Evolutionary conservation across 2,329 filamentous ascomycete genomes (phyloP).

Genomic region (Lecanoromycetidae sp.): DNA sequence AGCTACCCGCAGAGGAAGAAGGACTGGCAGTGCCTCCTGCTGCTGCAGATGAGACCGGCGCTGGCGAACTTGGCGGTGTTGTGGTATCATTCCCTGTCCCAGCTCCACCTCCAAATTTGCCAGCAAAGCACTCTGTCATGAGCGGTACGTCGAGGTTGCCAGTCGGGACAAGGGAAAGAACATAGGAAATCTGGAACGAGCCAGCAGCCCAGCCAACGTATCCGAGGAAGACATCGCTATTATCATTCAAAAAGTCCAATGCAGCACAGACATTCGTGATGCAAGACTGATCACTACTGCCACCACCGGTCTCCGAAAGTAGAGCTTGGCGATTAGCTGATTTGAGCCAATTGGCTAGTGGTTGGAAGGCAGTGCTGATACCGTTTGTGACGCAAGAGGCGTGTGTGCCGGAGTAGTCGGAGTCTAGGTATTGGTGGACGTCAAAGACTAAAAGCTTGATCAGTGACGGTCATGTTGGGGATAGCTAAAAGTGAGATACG

Average conservation of each 20-base stretch:
- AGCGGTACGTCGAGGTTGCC: conserved; percentile 16
- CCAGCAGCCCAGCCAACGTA: conserved; percentile 31
- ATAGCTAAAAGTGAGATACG: background rate
- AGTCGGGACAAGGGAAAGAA: conserved; percentile 18
- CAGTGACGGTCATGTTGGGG: background rate
- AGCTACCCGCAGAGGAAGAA: no score
- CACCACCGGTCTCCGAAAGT: conserved; percentile 41
- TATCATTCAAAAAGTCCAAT: conserved; percentile 26
- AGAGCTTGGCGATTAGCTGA: conserved; percentile 38
- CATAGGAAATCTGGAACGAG: conserved; percentile 23
- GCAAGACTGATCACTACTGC: conserved; percentile 22
- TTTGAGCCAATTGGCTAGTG: conserved; percentile 38
- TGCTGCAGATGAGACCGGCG: no score
- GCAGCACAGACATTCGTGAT: conserved; percentile 25
- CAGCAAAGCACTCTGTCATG: conserved; percentile 16
- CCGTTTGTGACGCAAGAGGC: conserved; percentile 43
- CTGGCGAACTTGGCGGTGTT: no score
- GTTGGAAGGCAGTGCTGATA: conserved; percentile 34
- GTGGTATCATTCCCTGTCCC: no score
- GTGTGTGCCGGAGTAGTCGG: conserved; percentile 44
- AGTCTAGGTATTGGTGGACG: conserved; percentile 50
- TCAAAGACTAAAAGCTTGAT: conserved; percentile 34
- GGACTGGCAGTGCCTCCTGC: no score
- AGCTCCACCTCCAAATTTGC: conserved; percentile 11
- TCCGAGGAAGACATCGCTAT: conserved; percentile 29